phyloP scores from a whole-genome alignment of 1,139 yeast genomes.

The Meyerozyma carpophila region DNA sequence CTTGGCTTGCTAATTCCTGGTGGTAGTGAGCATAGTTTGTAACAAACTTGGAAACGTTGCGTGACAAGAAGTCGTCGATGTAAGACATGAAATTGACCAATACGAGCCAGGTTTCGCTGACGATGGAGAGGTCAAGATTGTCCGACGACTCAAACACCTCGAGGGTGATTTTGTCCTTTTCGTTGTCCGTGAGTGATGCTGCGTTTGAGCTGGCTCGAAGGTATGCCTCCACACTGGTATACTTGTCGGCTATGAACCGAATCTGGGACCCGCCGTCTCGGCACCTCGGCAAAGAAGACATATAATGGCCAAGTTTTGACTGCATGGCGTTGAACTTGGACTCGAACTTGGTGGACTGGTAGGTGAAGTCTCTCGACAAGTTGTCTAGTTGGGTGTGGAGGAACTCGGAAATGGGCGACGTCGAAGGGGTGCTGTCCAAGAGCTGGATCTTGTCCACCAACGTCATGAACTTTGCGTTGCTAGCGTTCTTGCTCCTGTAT shows the following conservation, averaged over 20 bases:
- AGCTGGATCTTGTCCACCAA: constrained; percentile 52
- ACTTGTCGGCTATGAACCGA: constrained; percentile 50
- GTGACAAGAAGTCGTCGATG: constrained; percentile 27
- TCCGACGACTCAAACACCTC: constrained; percentile 37
- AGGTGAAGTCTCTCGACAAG: constrained; percentile 30
- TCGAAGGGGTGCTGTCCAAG: constrained; percentile 30
- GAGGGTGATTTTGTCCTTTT: constrained; percentile 22
- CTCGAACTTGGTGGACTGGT: constrained; percentile 29
- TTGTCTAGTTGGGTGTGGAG: constrained; percentile 30
- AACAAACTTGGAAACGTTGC: constrained; percentile 29
- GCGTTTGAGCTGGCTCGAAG: constrained; percentile 26
- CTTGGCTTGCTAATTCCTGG: constrained; percentile 8
- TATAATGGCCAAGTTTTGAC: constrained; percentile 31
- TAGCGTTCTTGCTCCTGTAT: constrained; percentile 10
- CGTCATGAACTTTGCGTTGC: constrained; percentile 40
- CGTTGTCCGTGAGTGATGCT: constrained; percentile 19
- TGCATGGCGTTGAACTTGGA: constrained; percentile 39
- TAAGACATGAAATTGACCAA: constrained; percentile 33
- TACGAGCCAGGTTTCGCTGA: constrained; percentile 44
- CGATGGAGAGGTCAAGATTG: constrained; percentile 37
- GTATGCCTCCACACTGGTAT: constrained; percentile 31
- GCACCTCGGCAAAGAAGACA: constrained; percentile 26
- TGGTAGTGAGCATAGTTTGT: constrained; percentile 34
- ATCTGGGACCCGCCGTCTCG: constrained; percentile 37
- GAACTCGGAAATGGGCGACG: constrained; percentile 65